These are phyloP conservation scores for Pulveroboletus ravenelii DNA, from an alignment of 768 basidiomycete genomes.

Conservation along the genomic window DNA sequence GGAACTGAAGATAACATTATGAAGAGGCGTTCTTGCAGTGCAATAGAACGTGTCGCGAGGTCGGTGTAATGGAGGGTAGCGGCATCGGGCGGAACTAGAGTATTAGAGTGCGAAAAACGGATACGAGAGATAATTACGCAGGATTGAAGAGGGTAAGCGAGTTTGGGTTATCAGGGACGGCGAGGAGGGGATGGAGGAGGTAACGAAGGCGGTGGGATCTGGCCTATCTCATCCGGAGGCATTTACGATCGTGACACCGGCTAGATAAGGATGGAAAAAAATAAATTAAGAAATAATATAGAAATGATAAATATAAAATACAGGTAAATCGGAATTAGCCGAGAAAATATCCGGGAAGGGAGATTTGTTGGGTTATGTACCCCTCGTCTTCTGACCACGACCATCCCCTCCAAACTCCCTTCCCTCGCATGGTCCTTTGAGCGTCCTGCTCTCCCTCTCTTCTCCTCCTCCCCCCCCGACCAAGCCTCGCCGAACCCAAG, in stretches of 20 bases:
- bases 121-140: neutral
- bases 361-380: slow-evolving; percentile 26
- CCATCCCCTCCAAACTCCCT: slow-evolving; percentile 19
- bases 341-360: slow-evolving; percentile 20
- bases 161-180: slow-evolving; percentile 5
- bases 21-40: neutral
- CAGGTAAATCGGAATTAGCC: slow-evolving; percentile 23
- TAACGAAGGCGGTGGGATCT: slow-evolving; percentile 12
- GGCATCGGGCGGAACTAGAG: slow-evolving; percentile 17
- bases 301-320: neutral
- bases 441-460: slow-evolving; percentile 22
- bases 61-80: neutral
- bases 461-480: slow-evolving; percentile 33
- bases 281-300: slow-evolving; percentile 1
- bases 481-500: slow-evolving; percentile 45
- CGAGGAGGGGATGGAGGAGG: neutral
- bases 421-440: slow-evolving; percentile 35
- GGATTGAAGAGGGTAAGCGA: neutral
- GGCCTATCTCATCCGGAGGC: slow-evolving; percentile 9
- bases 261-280: slow-evolving; percentile 21
- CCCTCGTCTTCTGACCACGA: slow-evolving; percentile 28
- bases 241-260: slow-evolving; percentile 23
- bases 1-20: neutral
- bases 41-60: neutral
- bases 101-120: neutral